Percentiles rank a stretch among this genome's conserved stretches.
Conservation (phyloP, 495 filamentous ascomycete species). For the Lasiosphaeris hirsuta region DNA sequence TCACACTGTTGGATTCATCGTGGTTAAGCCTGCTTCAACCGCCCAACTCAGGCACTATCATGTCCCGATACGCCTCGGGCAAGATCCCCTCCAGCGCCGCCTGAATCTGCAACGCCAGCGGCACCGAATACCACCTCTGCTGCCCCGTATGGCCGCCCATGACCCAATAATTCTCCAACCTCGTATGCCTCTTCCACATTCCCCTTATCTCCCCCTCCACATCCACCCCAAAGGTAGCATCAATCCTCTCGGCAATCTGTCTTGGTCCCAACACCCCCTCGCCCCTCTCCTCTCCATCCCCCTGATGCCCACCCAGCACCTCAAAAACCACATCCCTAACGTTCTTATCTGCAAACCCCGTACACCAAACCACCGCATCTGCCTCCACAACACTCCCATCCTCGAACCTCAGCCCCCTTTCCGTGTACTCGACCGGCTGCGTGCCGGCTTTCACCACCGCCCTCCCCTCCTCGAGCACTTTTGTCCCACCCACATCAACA, state of each 20-base stretch:
- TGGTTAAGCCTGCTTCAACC: too few species aligned
- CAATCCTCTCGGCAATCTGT: constrained; percentile 29
- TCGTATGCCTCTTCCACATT: constrained; percentile 28
- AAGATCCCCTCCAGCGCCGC: constrained; percentile 24
- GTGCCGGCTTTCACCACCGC: constrained; percentile 20
- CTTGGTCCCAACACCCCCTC: constrained; percentile 15
- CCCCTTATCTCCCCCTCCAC: constrained; percentile 34
- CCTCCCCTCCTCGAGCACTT: constrained; percentile 22
- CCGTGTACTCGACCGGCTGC: constrained; percentile 26
- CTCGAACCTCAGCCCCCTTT: constrained; percentile 24
- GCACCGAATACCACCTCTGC: constrained; percentile 31
- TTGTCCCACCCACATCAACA: constrained; percentile 29
- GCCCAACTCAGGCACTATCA: neutral
- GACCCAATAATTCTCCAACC: constrained; percentile 33
- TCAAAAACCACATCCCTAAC: constrained; percentile 14
- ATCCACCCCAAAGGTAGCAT: constrained; percentile 30
- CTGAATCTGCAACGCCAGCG: constrained; percentile 36
- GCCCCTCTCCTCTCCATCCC: neutral
- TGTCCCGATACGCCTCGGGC: constrained; percentile 26
- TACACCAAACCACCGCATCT: constrained; percentile 38
- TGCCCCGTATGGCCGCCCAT: constrained; percentile 26
- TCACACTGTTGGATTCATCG: too few species aligned
- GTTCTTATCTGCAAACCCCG: constrained; percentile 31
- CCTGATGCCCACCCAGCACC: constrained; percentile 16
- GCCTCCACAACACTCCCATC: constrained; percentile 27